Evolutionary conservation across 495 filamentous ascomycete genomes (phyloP).

Genomic region (Aspergillus diversus): DNA sequence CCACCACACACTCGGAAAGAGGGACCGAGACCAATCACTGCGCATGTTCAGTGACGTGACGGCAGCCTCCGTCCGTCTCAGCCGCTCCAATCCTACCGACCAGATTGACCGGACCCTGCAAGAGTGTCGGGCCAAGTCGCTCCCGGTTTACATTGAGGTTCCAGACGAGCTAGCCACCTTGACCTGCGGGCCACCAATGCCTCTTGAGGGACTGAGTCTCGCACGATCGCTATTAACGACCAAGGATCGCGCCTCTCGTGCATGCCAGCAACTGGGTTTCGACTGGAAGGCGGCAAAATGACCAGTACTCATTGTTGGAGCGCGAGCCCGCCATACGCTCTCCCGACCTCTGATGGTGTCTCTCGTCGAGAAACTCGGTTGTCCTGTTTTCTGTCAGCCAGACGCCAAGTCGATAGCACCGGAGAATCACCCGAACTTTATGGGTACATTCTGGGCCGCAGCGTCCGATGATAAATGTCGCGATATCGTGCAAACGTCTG

Average conservation of each 20-base stretch:
- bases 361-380: conserved; percentile 18
- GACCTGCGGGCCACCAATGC: neutral
- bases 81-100: neutral
- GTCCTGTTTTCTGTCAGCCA: conserved; percentile 19
- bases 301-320: conserved; percentile 15
- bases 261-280: neutral
- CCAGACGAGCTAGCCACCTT: conserved; percentile 6
- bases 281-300: conserved; percentile 2
- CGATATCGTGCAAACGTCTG: conserved; percentile 4
- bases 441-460: conserved; percentile 17
- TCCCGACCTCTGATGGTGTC: neutral
- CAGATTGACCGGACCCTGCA: conserved; percentile 8
- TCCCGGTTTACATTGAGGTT: conserved; percentile 25
- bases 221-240: neutral
- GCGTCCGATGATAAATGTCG: neutral
- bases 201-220: neutral
- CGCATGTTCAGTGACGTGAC: conserved; percentile 13
- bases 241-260: neutral
- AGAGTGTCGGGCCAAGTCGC: conserved; percentile 1
- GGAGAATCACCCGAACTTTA: conserved; percentile 19
- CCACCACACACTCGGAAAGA: conserved; percentile 12
- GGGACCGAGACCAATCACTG: conserved; percentile 11
- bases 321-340: neutral
- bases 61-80: neutral
- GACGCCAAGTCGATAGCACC: conserved; percentile 19